phyloP scores from a whole-genome alignment of 441 rosid genomes.

The Sinapis alba region DNA sequence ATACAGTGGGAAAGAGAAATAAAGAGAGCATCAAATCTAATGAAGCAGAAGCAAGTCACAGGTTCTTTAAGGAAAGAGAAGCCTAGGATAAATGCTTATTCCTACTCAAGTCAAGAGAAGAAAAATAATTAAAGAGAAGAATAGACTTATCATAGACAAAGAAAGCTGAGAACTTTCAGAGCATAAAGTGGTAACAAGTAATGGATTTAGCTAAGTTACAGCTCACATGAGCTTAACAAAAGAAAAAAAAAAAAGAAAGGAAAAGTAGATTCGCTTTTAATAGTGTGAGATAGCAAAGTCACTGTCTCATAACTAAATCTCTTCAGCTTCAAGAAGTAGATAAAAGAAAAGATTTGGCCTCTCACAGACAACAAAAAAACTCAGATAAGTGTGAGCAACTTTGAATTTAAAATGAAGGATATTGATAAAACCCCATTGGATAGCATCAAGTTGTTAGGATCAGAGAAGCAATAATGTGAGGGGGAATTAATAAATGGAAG shows the following conservation, averaged over 20 bases:
- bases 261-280: conserved; percentile 84
- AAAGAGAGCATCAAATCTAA: conserved; percentile 72
- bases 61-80: conserved; percentile 5
- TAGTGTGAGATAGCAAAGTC: conserved; percentile 39
- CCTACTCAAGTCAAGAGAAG: conserved; percentile 45
- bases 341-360: too few species aligned
- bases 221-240: conserved; percentile 49
- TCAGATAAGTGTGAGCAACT: too few species aligned
- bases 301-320: neutral
- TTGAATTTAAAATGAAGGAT: neutral
- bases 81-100: conserved; percentile 38
- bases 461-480: conserved; percentile 19
- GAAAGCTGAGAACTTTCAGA: conserved; percentile 86
- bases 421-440: conserved; percentile 15
- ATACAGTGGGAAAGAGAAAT: conserved; percentile 56
- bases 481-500: conserved; percentile 17
- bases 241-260: neutral
- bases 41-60: conserved; percentile 36
- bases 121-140: conserved; percentile 43
- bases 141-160: conserved; percentile 41
- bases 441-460: conserved; percentile 18
- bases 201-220: conserved; percentile 62
- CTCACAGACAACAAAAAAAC: too few species aligned
- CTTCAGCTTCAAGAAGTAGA: conserved; percentile 27
- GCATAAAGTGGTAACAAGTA: conserved; percentile 66